Base-by-base conservation (phyloP, 2,329 filamentous ascomycete species). In the Fragosphaeria purpurea region DNA sequence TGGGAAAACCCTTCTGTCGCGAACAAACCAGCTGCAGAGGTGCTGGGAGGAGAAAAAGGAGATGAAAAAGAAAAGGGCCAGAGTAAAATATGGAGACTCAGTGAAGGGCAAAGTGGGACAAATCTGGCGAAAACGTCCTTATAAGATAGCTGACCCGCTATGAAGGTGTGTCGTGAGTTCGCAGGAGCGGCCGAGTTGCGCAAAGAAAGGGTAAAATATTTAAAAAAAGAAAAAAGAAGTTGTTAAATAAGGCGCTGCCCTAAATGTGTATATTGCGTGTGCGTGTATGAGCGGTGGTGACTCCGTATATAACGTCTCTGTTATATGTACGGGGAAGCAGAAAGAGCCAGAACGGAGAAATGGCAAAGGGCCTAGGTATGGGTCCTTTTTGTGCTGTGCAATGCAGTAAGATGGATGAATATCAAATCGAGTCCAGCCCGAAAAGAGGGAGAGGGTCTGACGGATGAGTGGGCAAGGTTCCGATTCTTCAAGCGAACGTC, bases 391-490 rank as follows among this genome's bases (percentile, higher is more conserved):
- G 5, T 30, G 41, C 4, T 30, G 43, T 44, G 39, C 13, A 35
- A 37, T 50, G 44, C 32, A 32, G 22, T 50, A 46, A 31, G 32
- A 44, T 30, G 39, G 37, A 22, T 48, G n/a, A 37, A 40, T 45
- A 22, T 22, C 22, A 33, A 48, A 52, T 59, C 61, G 62, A 63
- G 62, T 54, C 63, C 63, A 63, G 63, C 63, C 62, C 63, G 62
- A 58, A 60, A 40, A 47, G 54, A 57, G 57, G 58, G 53, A 22
- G 22, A 22, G 22, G 22, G 40, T 33, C 35, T 11, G 35, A 11
- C 31, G 33, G 44, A 38, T 50, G 52, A 22, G 22, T 52, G 54
- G 53, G 48, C 34, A 53, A 48, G 48, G 42, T 13, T 42, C 43
- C 54, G 55, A 53, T 58, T 59, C 59, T 54, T 59, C 62, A 57